A percentile compares a stretch with the other conserved stretches of the same genome.
Evolutionary conservation across 805 yeast genomes (phyloP).

Genomic region (Candida manassasensis): DNA sequence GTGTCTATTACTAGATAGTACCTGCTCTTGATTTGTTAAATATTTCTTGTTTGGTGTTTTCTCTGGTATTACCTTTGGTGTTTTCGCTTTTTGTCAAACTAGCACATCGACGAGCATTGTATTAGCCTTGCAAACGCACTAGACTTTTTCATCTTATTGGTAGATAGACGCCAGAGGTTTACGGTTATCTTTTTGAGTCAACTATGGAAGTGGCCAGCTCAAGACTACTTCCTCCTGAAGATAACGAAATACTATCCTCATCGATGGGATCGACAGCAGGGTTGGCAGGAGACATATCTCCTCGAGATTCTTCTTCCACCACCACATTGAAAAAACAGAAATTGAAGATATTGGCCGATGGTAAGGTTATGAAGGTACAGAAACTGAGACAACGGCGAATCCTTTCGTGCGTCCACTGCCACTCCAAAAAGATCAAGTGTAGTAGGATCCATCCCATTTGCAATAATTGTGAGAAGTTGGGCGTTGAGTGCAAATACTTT

Average conservation of each 20-base stretch:
- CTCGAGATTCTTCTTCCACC: background rate
- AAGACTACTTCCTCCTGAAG: background rate
- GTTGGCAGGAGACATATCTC: background rate
- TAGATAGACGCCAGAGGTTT: too few species aligned
- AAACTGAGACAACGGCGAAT: constrained; percentile 57
- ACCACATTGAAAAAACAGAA: constrained; percentile 1
- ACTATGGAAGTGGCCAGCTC: background rate
- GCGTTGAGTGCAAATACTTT: constrained; percentile 50
- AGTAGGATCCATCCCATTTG: constrained; percentile 57
- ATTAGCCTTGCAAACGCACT: too few species aligned
- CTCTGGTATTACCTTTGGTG: too few species aligned
- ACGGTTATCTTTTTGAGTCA: too few species aligned
- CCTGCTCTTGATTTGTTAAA: too few species aligned
- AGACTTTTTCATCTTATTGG: too few species aligned
- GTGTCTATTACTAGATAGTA: too few species aligned
- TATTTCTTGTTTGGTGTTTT: too few species aligned
- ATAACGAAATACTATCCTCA: background rate
- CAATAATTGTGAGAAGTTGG: constrained; percentile 45
- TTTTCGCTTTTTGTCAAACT: too few species aligned
- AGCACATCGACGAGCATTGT: too few species aligned
- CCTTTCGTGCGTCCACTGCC: constrained; percentile 54
- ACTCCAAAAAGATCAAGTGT: constrained; percentile 59
- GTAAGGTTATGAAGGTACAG: constrained; percentile 56
- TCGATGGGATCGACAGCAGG: background rate
- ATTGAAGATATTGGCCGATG: constrained; percentile 36